Percentiles rank a stretch among this genome's conserved stretches.
Conservation (phyloP, 1,139 yeast species). For the Tardiomyces depauwii region DNA sequence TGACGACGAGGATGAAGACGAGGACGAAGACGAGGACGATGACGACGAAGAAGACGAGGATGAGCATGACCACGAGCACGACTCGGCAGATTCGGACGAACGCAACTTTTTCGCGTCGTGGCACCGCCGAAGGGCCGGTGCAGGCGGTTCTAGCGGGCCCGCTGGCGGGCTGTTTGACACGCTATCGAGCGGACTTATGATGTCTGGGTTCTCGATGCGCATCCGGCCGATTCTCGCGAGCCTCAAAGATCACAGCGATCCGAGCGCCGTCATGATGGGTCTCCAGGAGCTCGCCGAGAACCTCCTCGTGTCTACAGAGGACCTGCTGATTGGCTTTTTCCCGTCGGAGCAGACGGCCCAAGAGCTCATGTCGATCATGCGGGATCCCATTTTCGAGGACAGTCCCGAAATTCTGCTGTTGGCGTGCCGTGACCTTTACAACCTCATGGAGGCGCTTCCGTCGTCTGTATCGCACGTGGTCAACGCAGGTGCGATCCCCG, state of each 20-base stretch:
- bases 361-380: slow-evolving; percentile 47
- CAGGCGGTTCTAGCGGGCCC: slow-evolving; percentile 4
- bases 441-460: slow-evolving; percentile 65
- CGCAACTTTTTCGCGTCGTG: slow-evolving; percentile 9
- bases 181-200: slow-evolving; percentile 14
- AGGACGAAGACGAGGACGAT: slow-evolving; percentile 16
- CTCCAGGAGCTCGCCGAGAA: slow-evolving; percentile 29
- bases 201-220: slow-evolving; percentile 29
- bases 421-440: slow-evolving; percentile 78
- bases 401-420: slow-evolving; percentile 72
- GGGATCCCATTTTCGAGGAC: slow-evolving; percentile 46
- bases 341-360: slow-evolving; percentile 51
- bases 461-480: slow-evolving; percentile 58
- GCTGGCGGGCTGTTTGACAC: slow-evolving; percentile 19
- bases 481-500: slow-evolving; percentile 54
- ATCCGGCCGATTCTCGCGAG: slow-evolving; percentile 19
- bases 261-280: slow-evolving; percentile 32
- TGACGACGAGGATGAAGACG: slow-evolving; percentile 11
- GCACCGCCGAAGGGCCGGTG: slow-evolving; percentile 7
- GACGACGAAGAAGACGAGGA: slow-evolving; percentile 7
- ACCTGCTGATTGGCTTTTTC: slow-evolving; percentile 26
- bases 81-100: slow-evolving; percentile 13
- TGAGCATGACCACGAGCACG: slow-evolving; percentile 7
- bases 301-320: slow-evolving; percentile 28
- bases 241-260: slow-evolving; percentile 29